These are phyloP conservation scores for Umbellularia californica DNA, from an alignment of 164 flowering plant species.

Conservation along the genomic window DNA sequence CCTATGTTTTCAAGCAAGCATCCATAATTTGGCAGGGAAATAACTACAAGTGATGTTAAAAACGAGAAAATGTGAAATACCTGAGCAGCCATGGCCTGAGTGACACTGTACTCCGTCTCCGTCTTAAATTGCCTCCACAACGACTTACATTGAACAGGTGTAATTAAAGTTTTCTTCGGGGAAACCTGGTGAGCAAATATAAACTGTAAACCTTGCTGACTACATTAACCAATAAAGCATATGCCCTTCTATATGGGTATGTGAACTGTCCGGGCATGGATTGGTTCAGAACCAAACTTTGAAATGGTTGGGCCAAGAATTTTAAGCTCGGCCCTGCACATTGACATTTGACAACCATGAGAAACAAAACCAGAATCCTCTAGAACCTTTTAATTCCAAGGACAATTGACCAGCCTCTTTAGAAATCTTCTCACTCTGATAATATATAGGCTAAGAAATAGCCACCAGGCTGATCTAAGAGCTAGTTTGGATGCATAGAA, in stretches of 20 bases:
- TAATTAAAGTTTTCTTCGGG: conserved; percentile 56
- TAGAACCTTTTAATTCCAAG: no score
- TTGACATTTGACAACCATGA: no score
- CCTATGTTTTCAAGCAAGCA: background rate
- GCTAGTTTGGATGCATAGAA: no score
- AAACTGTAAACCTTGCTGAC: background rate
- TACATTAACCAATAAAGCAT: background rate
- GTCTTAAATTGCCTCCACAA: conserved; percentile 85
- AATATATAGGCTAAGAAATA: no score
- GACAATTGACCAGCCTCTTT: no score
- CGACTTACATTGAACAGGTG: conserved; percentile 91
- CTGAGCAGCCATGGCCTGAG: conserved; percentile 94
- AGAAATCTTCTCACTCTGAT: no score
- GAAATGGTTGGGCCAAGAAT: no score
- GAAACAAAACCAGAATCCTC: background rate
- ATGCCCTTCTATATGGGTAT: no score
- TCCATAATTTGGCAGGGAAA: background rate
- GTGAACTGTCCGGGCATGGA: no score
- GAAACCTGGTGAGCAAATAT: conserved; percentile 47
- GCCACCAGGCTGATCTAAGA: no score
- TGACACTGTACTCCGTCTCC: conserved; percentile 82
- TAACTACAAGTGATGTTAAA: background rate
- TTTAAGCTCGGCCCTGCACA: no score
- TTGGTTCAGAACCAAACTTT: no score
- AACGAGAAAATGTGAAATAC: conserved; percentile 20